Conservation (phyloP, 768 basidiomycete genomes). For the Galerina marginata region DNA sequence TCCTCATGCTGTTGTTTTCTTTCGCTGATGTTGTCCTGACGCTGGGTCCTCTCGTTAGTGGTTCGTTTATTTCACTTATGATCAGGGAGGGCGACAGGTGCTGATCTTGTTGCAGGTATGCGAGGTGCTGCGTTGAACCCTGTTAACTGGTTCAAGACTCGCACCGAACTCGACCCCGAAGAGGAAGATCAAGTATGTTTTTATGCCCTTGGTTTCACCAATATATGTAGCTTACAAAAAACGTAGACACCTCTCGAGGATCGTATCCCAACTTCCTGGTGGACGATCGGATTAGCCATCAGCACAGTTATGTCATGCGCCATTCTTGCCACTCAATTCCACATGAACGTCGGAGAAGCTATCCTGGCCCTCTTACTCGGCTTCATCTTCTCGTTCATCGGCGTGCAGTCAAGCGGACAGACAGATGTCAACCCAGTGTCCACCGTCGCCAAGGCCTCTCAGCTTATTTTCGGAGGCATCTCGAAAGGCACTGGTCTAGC, state of each 20-base stretch:
- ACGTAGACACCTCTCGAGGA: conserved; percentile 50
- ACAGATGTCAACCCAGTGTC: conserved; percentile 70
- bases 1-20: conserved; percentile 66
- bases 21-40: conserved; percentile 57
- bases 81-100: neutral
- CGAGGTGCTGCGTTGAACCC: conserved; percentile 30
- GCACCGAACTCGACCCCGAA: conserved; percentile 37
- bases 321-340: conserved; percentile 58
- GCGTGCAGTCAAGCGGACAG: conserved; percentile 61
- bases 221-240: neutral
- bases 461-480: conserved; percentile 69
- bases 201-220: neutral
- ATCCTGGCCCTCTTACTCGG: conserved; percentile 62
- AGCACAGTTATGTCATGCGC: conserved; percentile 55
- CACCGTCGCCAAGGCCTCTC: conserved; percentile 65
- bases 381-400: conserved; percentile 73
- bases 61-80: conserved; percentile 22
- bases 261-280: conserved; percentile 60
- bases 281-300: conserved; percentile 53
- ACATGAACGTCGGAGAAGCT: conserved; percentile 62
- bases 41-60: conserved; percentile 38
- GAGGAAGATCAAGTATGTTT: conserved; percentile 48
- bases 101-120: conserved; percentile 19
- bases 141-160: conserved; percentile 33
- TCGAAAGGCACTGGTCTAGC: conserved; percentile 49